These are phyloP conservation scores for Hibiscus tridactylites DNA, from an alignment of 345 rosid species.

Conservation along the genomic window DNA sequence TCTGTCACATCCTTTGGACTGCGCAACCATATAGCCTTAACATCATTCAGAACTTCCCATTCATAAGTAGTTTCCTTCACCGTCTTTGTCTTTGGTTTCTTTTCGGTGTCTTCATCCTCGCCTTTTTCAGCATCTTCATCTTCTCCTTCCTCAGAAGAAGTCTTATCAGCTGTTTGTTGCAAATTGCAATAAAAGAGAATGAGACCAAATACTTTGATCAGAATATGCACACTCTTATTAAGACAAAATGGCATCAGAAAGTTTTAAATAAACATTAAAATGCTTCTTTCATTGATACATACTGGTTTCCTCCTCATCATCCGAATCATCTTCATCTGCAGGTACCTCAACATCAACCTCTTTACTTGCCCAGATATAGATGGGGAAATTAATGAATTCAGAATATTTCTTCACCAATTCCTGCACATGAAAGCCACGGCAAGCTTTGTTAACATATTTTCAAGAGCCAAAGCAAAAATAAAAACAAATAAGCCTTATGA, in stretches of 20 bases:
- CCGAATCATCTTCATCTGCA: conserved; percentile 76
- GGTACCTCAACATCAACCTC: conserved; percentile 92
- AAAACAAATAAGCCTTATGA: neutral
- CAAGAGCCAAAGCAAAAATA: neutral
- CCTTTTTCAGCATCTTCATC: conserved; percentile 53
- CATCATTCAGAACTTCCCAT: conserved; percentile 59
- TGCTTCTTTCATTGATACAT: conserved; percentile 11
- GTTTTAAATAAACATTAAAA: neutral
- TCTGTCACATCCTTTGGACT: conserved; percentile 94
- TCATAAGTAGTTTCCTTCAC: conserved; percentile 60
- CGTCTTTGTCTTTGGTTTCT: conserved; percentile 69
- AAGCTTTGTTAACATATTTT: neutral
- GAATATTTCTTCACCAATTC: conserved; percentile 95
- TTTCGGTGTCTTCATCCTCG: conserved; percentile 67
- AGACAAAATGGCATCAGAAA: neutral
- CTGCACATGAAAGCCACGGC: conserved; percentile 25
- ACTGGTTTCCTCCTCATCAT: conserved; percentile 77
- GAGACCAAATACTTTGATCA: neutral
- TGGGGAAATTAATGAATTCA: conserved; percentile 96
- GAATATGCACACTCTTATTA: neutral
- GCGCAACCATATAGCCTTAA: conserved; percentile 95
- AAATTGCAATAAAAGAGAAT: conserved; percentile 12
- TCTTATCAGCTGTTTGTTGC: conserved; percentile 40
- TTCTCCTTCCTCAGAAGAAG: conserved; percentile 48
- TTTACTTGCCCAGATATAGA: conserved; percentile 84